These are phyloP conservation scores for Gamarada debralockiae DNA, from an alignment of 495 filamentous ascomycete genomes.

Conservation along the genomic window DNA sequence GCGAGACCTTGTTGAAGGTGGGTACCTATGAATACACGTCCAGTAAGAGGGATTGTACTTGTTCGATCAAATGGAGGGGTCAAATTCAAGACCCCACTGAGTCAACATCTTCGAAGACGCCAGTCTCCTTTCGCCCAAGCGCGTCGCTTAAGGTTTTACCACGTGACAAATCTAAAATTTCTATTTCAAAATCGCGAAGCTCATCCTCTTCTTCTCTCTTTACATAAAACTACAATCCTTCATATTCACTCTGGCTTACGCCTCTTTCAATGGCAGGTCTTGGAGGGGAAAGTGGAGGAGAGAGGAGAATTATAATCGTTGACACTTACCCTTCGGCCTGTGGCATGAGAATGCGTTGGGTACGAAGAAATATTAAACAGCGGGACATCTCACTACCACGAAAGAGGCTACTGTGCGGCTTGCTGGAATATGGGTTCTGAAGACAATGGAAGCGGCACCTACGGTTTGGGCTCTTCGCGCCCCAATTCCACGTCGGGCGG, in stretches of 20 bases:
- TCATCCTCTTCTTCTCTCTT: conserved; percentile 40
- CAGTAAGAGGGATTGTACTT: conserved; percentile 9
- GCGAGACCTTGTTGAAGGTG: background rate
- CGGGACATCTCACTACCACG: conserved; percentile 17
- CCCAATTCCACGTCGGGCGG: too few relatives aligned
- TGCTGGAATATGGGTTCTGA: too few relatives aligned
- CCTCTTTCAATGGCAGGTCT: conserved; percentile 50
- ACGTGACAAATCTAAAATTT: conserved; percentile 10
- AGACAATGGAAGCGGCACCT: too few relatives aligned
- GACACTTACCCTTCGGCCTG: conserved; percentile 48
- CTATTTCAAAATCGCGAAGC: conserved; percentile 17
- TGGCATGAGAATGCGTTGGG: conserved; percentile 29
- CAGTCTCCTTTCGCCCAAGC: conserved; percentile 10
- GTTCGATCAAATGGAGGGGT: conserved; percentile 16
- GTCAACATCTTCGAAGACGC: conserved; percentile 19
- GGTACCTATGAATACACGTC: conserved; percentile 1
- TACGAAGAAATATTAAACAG: conserved; percentile 24
- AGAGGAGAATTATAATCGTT: conserved; percentile 42
- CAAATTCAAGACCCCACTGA: conserved; percentile 9
- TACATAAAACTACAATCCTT: conserved; percentile 65
- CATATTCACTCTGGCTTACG: conserved; percentile 78
- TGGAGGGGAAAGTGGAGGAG: conserved; percentile 78
- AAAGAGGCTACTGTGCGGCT: too few relatives aligned
- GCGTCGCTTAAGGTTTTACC: conserved; percentile 10
- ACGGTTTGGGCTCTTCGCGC: too few relatives aligned